phyloP scores from a whole-genome alignment of 2,329 filamentous ascomycete species.

The Westerdykella sp. region DNA sequence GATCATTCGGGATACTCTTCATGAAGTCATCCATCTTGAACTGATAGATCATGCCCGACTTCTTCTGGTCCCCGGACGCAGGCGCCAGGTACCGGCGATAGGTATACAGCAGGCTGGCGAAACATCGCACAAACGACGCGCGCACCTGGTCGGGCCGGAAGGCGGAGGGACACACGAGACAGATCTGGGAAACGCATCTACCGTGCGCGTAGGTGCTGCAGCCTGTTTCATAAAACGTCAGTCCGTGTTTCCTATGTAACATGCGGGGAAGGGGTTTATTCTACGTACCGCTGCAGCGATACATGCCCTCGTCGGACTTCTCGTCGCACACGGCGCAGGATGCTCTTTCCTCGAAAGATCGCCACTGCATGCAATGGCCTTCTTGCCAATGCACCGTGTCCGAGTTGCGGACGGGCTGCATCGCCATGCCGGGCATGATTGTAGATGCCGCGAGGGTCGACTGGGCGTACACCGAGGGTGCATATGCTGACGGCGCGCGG shows the following conservation, averaged over 20 bases:
- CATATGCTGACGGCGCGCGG: constrained; percentile 54
- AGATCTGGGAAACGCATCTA: constrained; percentile 55
- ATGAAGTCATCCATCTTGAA: constrained; percentile 64
- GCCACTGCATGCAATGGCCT: constrained; percentile 71
- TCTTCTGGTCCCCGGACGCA: constrained; percentile 55
- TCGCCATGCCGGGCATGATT: constrained; percentile 77
- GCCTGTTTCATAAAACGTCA: constrained; percentile 34
- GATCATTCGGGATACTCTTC: constrained; percentile 57
- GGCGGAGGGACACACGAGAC: constrained; percentile 59
- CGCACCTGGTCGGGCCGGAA: constrained; percentile 62
- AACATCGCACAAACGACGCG: constrained; percentile 62
- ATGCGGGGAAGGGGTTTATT: not conserved
- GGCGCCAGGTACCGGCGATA: constrained; percentile 59
- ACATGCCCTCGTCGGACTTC: constrained; percentile 65
- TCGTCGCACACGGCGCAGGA: constrained; percentile 72
- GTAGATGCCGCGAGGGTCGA: constrained; percentile 82
- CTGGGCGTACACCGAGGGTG: constrained; percentile 76
- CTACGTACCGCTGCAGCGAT: constrained; percentile 57
- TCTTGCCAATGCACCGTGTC: constrained; percentile 79
- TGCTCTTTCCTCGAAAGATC: constrained; percentile 52
- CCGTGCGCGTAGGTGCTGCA: constrained; percentile 54
- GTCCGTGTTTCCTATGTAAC: not conserved
- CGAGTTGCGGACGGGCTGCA: constrained; percentile 72
- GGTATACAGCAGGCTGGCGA: constrained; percentile 63
- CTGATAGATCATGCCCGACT: constrained; percentile 55